Percentiles rank a stretch among this genome's conserved stretches.
Evolutionary conservation across 2,329 filamentous ascomycete genomes (phyloP).

Genomic region (Alternaria consortialis): DNA sequence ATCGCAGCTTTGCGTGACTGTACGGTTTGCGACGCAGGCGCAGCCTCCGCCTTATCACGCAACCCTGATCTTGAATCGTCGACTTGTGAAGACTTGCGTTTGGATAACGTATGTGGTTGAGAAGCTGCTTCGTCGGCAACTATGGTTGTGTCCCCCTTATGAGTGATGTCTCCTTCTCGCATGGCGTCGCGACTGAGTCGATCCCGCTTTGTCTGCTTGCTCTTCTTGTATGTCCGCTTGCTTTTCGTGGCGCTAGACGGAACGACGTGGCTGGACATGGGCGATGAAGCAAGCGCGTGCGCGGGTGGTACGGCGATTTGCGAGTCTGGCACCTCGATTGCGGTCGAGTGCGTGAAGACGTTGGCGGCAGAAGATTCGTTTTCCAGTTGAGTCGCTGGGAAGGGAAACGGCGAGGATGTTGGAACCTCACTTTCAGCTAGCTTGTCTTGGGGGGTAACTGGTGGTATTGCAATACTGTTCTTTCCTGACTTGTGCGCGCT

Average conservation of each 20-base stretch:
- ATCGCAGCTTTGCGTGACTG: not conserved
- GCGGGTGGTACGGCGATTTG: conserved; percentile 7
- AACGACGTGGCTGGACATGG: conserved; percentile 12
- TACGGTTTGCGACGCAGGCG: not conserved
- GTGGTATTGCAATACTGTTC: not conserved
- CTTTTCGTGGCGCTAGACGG: conserved; percentile 14
- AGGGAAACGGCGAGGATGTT: conserved; percentile 15
- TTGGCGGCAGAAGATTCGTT: not conserved
- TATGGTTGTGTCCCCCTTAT: conserved; percentile 1
- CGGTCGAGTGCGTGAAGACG: not conserved
- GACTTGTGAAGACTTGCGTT: not conserved
- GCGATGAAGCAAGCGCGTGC: conserved; percentile 8
- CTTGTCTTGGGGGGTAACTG: not conserved
- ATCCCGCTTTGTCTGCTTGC: conserved; percentile 5
- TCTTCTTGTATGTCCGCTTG: conserved; percentile 15
- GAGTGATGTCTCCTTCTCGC: not conserved
- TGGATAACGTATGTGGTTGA: not conserved
- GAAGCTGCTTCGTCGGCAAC: not conserved
- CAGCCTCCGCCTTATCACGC: not conserved
- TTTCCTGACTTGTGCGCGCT: not conserved
- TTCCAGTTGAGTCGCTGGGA: conserved; percentile 10
- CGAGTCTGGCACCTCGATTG: conserved; percentile 26
- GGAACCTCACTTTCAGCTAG: not conserved
- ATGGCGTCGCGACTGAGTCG: not conserved
- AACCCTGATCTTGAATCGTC: not conserved